A percentile compares a stretch with the other conserved stretches of the same genome.
phyloP scores from a whole-genome alignment of 2,329 filamentous ascomycete species.

The Pseudogymnoascus pannorum region DNA sequence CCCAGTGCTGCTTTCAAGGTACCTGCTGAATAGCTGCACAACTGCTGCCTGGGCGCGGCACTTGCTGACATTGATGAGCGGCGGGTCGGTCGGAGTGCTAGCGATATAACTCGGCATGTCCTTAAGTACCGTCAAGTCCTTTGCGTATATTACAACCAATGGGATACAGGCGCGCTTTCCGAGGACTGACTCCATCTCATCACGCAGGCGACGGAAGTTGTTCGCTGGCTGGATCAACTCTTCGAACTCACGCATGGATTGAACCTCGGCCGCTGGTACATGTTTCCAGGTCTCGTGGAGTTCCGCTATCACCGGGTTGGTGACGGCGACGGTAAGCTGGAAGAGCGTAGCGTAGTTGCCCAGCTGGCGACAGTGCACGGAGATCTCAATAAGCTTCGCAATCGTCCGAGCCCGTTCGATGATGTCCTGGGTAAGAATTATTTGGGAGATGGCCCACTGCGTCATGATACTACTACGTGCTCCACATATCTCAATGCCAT shows the following conservation, averaged over 20 bases:
- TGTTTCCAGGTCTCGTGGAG: conserved; percentile 64
- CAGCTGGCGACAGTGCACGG: conserved; percentile 64
- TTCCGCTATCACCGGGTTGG: conserved; percentile 63
- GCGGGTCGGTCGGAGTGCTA: conserved; percentile 56
- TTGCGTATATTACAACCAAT: conserved; percentile 77
- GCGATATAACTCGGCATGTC: conserved; percentile 71
- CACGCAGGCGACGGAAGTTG: conserved; percentile 69
- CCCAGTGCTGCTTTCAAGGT: conserved; percentile 71
- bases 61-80: conserved; percentile 75
- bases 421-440: conserved; percentile 63
- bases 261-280: conserved; percentile 57
- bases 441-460: conserved; percentile 77
- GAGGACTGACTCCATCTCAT: conserved; percentile 67
- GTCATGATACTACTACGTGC: conserved; percentile 84
- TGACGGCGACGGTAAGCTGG: conserved; percentile 70
- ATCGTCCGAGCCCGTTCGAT: conserved; percentile 70
- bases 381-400: conserved; percentile 77
- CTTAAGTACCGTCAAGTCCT: conserved; percentile 74
- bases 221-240: conserved; percentile 65
- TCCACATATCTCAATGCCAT: conserved; percentile 73
- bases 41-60: conserved; percentile 69
- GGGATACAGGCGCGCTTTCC: conserved; percentile 69
- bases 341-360: conserved; percentile 81
- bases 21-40: conserved; percentile 69
- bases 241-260: conserved; percentile 63